Conservation (phyloP, 352 stramenopile genomes). For the Nothophytophthora sp. region DNA sequence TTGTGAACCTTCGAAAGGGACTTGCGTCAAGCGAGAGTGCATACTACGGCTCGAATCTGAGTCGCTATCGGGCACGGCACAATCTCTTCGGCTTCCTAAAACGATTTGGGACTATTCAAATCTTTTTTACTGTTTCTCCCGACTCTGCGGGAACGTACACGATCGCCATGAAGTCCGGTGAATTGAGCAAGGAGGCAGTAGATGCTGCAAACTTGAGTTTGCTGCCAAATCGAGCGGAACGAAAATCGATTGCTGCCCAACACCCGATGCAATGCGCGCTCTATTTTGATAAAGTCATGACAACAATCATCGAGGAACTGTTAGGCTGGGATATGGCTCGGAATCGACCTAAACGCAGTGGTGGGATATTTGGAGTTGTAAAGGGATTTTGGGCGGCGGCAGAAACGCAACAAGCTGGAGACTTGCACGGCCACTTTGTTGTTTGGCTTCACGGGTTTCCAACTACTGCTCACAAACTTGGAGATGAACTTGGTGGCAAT, state of each 20-base stretch:
- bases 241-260: neutral
- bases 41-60: constrained; percentile 19
- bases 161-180: neutral
- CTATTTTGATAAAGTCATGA: constrained; percentile 3
- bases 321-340: constrained; percentile 3
- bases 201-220: neutral
- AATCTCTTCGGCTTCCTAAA: constrained; percentile 22
- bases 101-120: constrained; percentile 13
- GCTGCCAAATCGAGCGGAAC: constrained; percentile 1
- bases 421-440: constrained; percentile 25
- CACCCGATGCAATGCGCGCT: neutral
- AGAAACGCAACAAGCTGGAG: constrained; percentile 24
- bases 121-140: constrained; percentile 29
- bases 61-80: constrained; percentile 6
- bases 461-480: neutral
- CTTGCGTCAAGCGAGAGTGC: constrained; percentile 5
- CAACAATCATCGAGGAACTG: constrained; percentile 1
- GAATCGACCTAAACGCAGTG: constrained; percentile 1
- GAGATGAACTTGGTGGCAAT: neutral
- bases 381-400: constrained; percentile 13
- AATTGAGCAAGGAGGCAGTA: neutral
- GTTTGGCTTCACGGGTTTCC: constrained; percentile 31
- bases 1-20: constrained; percentile 16
- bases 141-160: constrained; percentile 9
- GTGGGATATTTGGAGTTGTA: constrained; percentile 22